These are phyloP conservation scores for Actinomucor elegans DNA, from an alignment of 371 early-diverging fungal genomes.

Conservation along the genomic window DNA sequence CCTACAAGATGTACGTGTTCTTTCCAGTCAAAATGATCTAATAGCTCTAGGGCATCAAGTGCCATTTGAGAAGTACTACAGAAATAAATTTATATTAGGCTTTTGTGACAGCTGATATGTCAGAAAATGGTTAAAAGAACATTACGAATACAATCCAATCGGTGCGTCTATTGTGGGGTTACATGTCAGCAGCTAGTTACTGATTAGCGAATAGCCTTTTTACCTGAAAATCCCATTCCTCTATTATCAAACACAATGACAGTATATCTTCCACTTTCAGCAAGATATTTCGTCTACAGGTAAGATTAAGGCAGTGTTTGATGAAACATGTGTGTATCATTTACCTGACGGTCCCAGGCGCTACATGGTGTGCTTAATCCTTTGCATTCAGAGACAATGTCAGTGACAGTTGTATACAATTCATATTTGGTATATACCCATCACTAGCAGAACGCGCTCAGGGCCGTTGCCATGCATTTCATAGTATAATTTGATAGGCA, in stretches of 20 bases:
- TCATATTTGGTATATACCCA: constrained; percentile 39
- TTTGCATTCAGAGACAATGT: background rate
- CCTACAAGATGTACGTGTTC: constrained; percentile 66
- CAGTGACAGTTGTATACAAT: background rate
- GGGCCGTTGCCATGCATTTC: constrained; percentile 73
- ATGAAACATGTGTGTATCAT: background rate
- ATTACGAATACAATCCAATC: constrained; percentile 31
- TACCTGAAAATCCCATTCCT: constrained; percentile 66
- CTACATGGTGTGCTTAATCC: constrained; percentile 44
- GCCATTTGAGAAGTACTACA: constrained; percentile 69
- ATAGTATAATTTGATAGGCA: constrained; percentile 56
- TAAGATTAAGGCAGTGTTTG: constrained; percentile 5
- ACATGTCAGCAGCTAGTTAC: background rate
- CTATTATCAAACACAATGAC: constrained; percentile 81
- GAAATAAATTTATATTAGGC: background rate
- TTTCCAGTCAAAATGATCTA: constrained; percentile 68
- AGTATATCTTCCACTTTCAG: constrained; percentile 59
- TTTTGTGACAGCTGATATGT: background rate
- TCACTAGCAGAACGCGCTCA: constrained; percentile 60
- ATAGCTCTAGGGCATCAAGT: constrained; percentile 58
- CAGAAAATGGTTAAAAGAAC: background rate
- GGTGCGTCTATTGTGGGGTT: constrained; percentile 13
- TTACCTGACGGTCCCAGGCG: constrained; percentile 45
- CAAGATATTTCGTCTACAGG: constrained; percentile 58
- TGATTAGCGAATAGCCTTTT: too few species aligned